Evolutionary conservation across 768 basidiomycete genomes (phyloP).

Genomic region (Pleurotus giganteus): DNA sequence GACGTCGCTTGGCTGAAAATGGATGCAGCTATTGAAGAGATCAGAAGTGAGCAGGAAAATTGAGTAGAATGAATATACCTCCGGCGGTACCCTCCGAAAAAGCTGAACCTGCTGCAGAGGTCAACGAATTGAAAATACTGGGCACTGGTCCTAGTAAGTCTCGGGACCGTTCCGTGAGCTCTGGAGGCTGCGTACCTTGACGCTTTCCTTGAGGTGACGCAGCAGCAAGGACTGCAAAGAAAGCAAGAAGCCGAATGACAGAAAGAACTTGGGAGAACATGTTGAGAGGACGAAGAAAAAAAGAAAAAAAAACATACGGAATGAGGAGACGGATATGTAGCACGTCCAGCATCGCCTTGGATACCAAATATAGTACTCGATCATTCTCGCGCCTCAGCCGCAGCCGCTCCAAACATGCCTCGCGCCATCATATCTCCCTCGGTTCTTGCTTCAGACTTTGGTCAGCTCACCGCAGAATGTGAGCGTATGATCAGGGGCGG

Average conservation of each 20-base stretch:
- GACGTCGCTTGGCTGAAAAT: conserved; percentile 25
- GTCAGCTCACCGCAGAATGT: conserved; percentile 92
- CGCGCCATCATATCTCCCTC: conserved; percentile 94
- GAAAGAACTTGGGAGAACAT: not conserved
- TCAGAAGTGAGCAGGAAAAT: not conserved
- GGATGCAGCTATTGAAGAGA: conserved; percentile 14
- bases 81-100: conserved; percentile 30
- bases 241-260: conserved; percentile 24
- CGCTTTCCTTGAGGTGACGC: conserved; percentile 37
- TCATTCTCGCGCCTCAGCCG: not conserved
- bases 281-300: not conserved
- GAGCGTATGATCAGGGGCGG: conserved; percentile 94
- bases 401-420: conserved; percentile 55
- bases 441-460: conserved; percentile 96
- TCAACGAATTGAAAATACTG: conserved; percentile 36
- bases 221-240: conserved; percentile 32
- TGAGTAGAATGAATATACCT: conserved; percentile 1
- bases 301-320: not conserved
- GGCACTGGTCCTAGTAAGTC: conserved; percentile 23
- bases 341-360: not conserved
- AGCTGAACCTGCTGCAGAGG: conserved; percentile 34
- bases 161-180: not conserved
- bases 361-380: not conserved
- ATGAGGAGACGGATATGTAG: too few relatives aligned
- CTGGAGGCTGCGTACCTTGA: conserved; percentile 33